Conservation (phyloP, 176 grass and related monocot genomes). For the Musa beccarii region DNA sequence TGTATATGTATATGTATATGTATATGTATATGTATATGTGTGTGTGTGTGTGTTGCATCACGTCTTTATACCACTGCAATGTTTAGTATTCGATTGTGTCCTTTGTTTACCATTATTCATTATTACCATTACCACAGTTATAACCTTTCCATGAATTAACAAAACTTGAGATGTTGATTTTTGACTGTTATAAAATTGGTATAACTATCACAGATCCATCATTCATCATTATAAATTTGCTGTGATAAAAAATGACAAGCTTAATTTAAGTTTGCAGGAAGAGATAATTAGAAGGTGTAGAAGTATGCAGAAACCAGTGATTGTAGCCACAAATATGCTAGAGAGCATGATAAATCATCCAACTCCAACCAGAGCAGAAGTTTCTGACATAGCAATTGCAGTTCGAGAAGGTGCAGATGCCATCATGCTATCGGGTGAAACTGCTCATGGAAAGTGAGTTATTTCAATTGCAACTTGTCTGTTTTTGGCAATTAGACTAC, state of each 20-base stretch:
- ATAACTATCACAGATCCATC: background rate
- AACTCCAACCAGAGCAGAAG: slow-evolving; percentile 92
- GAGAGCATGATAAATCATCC: slow-evolving; percentile 99
- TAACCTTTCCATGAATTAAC: background rate
- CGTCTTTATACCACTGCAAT: no score
- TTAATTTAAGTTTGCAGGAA: slow-evolving; percentile 39
- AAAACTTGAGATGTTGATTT: background rate
- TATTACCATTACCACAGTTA: background rate
- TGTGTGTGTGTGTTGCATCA: no score
- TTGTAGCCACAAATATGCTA: slow-evolving; percentile 98
- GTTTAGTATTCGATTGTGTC: background rate
- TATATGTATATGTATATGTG: no score
- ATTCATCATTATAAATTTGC: background rate
- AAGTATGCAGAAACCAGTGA: slow-evolving; percentile 90
- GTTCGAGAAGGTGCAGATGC: slow-evolving; percentile 92
- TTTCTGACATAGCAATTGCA: slow-evolving; percentile 96
- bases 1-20: no score
- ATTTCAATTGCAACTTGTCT: background rate
- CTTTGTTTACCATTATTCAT: background rate
- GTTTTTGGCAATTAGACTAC: background rate
- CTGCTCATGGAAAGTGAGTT: slow-evolving; percentile 95
- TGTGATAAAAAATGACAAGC: background rate
- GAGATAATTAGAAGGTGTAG: slow-evolving; percentile 85
- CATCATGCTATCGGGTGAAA: slow-evolving; percentile 97
- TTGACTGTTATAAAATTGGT: background rate